Evolutionary conservation across 2,329 filamentous ascomycete species (phyloP).

Genomic region (Cladosporium velox): DNA sequence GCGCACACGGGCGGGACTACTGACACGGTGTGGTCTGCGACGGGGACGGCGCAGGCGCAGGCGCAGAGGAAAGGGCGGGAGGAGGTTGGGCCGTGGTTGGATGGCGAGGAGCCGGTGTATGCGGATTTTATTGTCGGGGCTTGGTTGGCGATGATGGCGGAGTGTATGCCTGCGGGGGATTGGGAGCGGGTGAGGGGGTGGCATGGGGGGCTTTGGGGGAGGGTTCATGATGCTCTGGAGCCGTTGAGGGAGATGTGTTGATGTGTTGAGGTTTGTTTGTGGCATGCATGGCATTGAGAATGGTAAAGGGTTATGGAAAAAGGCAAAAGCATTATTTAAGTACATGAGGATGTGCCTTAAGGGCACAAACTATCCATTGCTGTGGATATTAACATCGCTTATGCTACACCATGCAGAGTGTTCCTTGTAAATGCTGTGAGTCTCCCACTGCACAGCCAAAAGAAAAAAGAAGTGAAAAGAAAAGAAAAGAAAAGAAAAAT

Average conservation of each 20-base stretch:
- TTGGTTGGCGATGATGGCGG: slow-evolving; percentile 54
- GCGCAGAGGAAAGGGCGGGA: slow-evolving; percentile 24
- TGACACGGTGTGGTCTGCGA: slow-evolving; percentile 27
- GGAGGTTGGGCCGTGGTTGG: slow-evolving; percentile 50
- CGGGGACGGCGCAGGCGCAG: slow-evolving; percentile 25
- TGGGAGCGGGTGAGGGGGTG: slow-evolving; percentile 53
- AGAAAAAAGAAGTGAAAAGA: background rate
- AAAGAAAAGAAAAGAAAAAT: too few relatives aligned
- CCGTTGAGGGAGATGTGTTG: slow-evolving; percentile 30
- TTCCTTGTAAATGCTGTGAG: background rate
- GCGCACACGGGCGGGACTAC: slow-evolving; percentile 37
- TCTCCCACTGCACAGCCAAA: background rate
- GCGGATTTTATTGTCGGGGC: slow-evolving; percentile 60
- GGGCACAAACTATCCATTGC: background rate
- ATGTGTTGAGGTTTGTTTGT: background rate
- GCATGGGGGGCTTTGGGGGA: slow-evolving; percentile 55
- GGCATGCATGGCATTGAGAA: background rate
- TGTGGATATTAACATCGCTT: background rate
- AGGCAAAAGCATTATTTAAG: slow-evolving; percentile 5
- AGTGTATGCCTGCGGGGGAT: slow-evolving; percentile 46
- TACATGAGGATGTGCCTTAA: background rate
- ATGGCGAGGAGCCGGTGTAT: slow-evolving; percentile 51
- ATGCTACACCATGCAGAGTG: background rate
- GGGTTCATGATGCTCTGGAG: slow-evolving; percentile 48
- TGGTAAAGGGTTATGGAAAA: background rate